Conservation (phyloP, 1,139 yeast genomes). For the Zygoascus sp. region DNA sequence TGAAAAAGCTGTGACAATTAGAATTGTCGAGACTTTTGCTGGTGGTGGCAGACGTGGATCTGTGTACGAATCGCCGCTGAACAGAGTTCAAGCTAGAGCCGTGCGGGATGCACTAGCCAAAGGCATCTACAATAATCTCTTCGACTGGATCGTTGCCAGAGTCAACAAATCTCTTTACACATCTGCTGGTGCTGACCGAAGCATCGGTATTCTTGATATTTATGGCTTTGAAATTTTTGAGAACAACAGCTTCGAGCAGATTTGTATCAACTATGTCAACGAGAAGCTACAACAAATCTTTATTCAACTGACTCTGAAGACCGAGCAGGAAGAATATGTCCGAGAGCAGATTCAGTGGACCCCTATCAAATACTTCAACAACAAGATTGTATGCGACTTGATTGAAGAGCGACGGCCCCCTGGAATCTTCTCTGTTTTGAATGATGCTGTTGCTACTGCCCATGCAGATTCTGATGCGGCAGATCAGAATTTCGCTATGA, state of each 20-base stretch:
- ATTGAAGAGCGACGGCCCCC: slow-evolving; percentile 95
- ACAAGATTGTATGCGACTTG: slow-evolving; percentile 93
- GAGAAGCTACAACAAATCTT: slow-evolving; percentile 97
- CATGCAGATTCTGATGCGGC: slow-evolving; percentile 98
- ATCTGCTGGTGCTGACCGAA: slow-evolving; percentile 46
- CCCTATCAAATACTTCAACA: slow-evolving; percentile 94
- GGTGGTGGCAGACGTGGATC: slow-evolving; percentile 87
- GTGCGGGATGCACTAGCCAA: slow-evolving; percentile 94
- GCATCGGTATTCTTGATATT: slow-evolving; percentile 94
- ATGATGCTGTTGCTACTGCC: slow-evolving; percentile 97
- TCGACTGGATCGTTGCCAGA: slow-evolving; percentile 97
- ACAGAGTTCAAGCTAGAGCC: slow-evolving; percentile 87
- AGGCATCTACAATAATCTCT: slow-evolving; percentile 85
- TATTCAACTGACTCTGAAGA: slow-evolving; percentile 88
- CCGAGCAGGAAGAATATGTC: slow-evolving; percentile 96
- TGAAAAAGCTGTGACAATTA: slow-evolving; percentile 64
- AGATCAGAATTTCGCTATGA: slow-evolving; percentile 91
- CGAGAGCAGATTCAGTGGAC: slow-evolving; percentile 97
- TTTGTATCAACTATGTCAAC: slow-evolving; percentile 94
- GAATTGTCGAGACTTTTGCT: slow-evolving; percentile 85
- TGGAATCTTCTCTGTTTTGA: slow-evolving; percentile 92
- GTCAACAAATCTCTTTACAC: slow-evolving; percentile 70
- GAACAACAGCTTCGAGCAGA: slow-evolving; percentile 92
- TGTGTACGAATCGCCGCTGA: slow-evolving; percentile 89
- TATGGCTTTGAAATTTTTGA: slow-evolving; percentile 98